Base-by-base conservation (phyloP, 208 protist species). In the Wallacemonas sp. region DNA sequence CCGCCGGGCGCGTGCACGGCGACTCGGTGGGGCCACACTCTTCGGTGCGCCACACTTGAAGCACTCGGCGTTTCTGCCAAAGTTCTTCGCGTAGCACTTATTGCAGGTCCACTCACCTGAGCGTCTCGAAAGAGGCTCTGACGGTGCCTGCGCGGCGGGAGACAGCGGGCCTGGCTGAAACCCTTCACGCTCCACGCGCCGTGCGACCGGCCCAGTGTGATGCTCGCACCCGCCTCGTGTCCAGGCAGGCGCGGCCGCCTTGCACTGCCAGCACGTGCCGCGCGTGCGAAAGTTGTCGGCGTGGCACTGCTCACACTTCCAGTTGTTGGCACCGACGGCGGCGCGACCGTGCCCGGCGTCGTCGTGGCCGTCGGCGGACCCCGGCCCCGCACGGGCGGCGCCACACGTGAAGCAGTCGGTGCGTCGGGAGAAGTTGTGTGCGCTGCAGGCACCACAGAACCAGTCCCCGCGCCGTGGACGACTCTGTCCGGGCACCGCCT, bases 251-350 rank as follows among this genome's bases (percentile, higher is more conserved):
- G 50, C 50, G 29, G 5, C 29, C 4, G 38, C 3, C 26, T 62
- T 65, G 52, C 89, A 95, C 68, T 95, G 87, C 89, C 89, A 95
- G 64, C 89, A 95, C 46, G 63, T 69, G 32, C 60, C 57, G 22
- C 89, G 83, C 15, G 89, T 95, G 27, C 89, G 81, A 71, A 95
- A 95, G 71, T 95, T 95, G 63, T 83, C 89, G 0, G 89, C 69
- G 29, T 86, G 76, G 55, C 89, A 95, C 26, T 83, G 68, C 15
- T 67, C 19, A 53, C 89, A 95, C 33, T 79, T 79, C 87, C 89
- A 95, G 64, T 95, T 95, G 69, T 92, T 89, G 34, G 71, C 71
- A 6, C 65, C 37, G n/a, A n/a, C n/a, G n/a, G n/a, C n/a, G n/a
- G n/a, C n/a, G n/a, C n/a, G n/a, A 38, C 30, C 6, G 3, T 26